A percentile compares a stretch with the other conserved stretches of the same genome.
Conservation (phyloP, 2,329 filamentous ascomycete species). For the Hypoxylon sp. region DNA sequence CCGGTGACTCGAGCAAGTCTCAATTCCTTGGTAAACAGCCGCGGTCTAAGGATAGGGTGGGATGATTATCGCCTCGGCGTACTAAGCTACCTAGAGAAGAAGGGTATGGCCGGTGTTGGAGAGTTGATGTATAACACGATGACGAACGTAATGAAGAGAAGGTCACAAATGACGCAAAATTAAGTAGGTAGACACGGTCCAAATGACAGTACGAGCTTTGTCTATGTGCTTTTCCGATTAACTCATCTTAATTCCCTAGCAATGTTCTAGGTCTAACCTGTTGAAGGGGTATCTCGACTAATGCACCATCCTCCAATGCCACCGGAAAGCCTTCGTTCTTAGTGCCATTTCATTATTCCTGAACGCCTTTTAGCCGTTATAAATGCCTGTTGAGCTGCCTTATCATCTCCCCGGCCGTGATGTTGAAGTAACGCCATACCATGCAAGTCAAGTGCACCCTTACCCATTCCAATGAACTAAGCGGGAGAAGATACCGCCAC, state of each 20-base stretch:
- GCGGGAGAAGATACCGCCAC: neutral
- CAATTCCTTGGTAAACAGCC: conserved; percentile 69
- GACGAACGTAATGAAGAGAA: conserved; percentile 73
- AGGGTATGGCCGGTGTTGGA: conserved; percentile 73
- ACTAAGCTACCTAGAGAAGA: conserved; percentile 72
- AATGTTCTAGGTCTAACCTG: conserved; percentile 41
- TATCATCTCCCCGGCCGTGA: neutral
- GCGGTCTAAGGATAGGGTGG: conserved; percentile 76
- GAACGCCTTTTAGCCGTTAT: conserved; percentile 19
- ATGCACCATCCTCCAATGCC: conserved; percentile 7
- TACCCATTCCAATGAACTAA: neutral
- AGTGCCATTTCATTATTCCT: conserved; percentile 17
- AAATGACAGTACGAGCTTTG: neutral
- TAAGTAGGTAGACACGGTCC: too few relatives aligned
- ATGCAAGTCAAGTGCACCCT: conserved; percentile 39
- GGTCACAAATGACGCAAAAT: conserved; percentile 28
- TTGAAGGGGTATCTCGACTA: conserved; percentile 50
- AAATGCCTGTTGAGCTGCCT: conserved; percentile 17
- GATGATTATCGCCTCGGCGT: conserved; percentile 81
- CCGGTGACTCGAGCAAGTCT: conserved; percentile 78
- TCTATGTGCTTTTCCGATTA: neutral
- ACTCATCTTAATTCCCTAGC: conserved; percentile 8
- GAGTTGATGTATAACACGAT: conserved; percentile 84
- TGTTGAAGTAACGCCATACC: conserved; percentile 36
- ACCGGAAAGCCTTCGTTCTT: neutral